Evolutionary conservation across 2,329 filamentous ascomycete species (phyloP).

Genomic region (Botrytis aclada): DNA sequence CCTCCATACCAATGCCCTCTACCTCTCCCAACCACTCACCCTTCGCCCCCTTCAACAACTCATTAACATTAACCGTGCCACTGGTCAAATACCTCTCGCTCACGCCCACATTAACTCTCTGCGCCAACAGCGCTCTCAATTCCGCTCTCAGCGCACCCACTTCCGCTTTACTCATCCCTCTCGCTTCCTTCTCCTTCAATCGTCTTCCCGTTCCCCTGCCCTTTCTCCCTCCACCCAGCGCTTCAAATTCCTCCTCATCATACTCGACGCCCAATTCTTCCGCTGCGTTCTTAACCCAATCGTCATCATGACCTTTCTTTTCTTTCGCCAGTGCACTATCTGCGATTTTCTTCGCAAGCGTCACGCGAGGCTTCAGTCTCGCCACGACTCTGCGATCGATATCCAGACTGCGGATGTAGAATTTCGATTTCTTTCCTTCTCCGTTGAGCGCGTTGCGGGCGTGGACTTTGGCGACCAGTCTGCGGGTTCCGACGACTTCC

Average conservation of each 20-base stretch:
- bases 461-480: slow-evolving; percentile 86
- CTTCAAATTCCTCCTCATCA: slow-evolving; percentile 80
- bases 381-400: slow-evolving; percentile 76
- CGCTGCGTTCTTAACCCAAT: slow-evolving; percentile 78
- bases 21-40: slow-evolving; percentile 45
- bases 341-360: slow-evolving; percentile 81
- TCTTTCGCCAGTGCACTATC: slow-evolving; percentile 83
- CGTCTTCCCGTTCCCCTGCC: slow-evolving; percentile 71
- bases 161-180: slow-evolving; percentile 68
- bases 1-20: slow-evolving; percentile 38
- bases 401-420: slow-evolving; percentile 76
- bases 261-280: slow-evolving; percentile 94
- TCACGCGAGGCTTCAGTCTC: slow-evolving; percentile 72
- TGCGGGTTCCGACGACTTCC: slow-evolving; percentile 79
- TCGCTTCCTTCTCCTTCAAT: slow-evolving; percentile 69
- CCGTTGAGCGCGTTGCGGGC: slow-evolving; percentile 48
- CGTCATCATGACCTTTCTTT: slow-evolving; percentile 77
- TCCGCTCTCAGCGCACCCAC: slow-evolving; percentile 67
- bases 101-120: slow-evolving; percentile 81
- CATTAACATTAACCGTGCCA: slow-evolving; percentile 78
- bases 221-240: slow-evolving; percentile 54
- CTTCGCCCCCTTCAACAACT: slow-evolving; percentile 62
- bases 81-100: slow-evolving; percentile 81
- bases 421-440: slow-evolving; percentile 48
- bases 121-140: slow-evolving; percentile 65